Percentiles rank a stretch among this genome's conserved stretches.
Evolutionary conservation across 805 yeast genomes (phyloP).

Genomic region (Candida sanyiensis): DNA sequence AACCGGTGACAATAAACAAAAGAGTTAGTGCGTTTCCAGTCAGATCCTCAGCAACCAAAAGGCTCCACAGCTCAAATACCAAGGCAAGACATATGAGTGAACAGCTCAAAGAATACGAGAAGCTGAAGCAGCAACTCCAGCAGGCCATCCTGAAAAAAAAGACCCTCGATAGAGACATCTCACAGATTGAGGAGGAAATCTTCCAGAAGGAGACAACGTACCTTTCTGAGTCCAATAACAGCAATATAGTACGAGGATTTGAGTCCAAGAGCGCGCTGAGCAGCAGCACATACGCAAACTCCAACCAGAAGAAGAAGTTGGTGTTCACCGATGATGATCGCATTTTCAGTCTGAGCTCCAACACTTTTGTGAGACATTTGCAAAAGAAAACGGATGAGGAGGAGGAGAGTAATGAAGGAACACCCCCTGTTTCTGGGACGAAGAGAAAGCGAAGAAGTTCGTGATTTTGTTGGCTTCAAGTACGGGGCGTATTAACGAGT

Average conservation of each 20-base stretch:
- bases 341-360: conserved; percentile 71
- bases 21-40: too few species aligned
- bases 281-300: conserved; percentile 36
- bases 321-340: conserved; percentile 69
- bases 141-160: conserved; percentile 57
- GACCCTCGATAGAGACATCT: conserved; percentile 57
- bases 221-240: conserved; percentile 59
- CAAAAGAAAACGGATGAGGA: conserved; percentile 40
- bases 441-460: conserved; percentile 17
- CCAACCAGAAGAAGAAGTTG: conserved; percentile 37
- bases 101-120: conserved; percentile 48
- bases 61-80: background rate
- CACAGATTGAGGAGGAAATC: conserved; percentile 66
- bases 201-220: conserved; percentile 75
- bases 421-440: conserved; percentile 15
- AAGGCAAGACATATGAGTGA: conserved; percentile 7
- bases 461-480: too few species aligned
- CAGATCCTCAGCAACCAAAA: too few species aligned
- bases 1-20: too few species aligned
- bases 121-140: conserved; percentile 59
- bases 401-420: conserved; percentile 23
- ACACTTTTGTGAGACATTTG: conserved; percentile 58
- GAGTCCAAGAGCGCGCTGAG: conserved; percentile 56
- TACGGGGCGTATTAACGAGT: too few species aligned
- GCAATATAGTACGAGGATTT: conserved; percentile 88